Conservation (phyloP, 768 basidiomycete species). For the Lyophyllum semitale region DNA sequence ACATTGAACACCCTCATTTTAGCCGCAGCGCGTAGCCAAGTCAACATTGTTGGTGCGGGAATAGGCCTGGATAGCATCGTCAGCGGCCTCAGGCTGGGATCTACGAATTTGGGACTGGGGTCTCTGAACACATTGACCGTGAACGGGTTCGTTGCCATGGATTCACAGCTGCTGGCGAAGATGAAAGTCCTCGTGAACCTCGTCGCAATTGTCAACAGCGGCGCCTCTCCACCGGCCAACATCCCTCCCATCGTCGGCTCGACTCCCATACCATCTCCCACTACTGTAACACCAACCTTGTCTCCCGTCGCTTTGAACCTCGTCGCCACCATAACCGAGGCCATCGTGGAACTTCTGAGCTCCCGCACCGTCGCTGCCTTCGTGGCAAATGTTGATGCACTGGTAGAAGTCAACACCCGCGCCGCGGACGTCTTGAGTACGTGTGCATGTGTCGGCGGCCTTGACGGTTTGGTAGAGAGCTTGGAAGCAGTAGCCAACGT, state of each 20-base stretch:
- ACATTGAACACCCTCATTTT: slow-evolving; percentile 5
- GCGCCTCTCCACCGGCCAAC: slow-evolving; percentile 4
- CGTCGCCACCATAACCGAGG: slow-evolving; percentile 14
- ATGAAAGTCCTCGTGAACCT: slow-evolving; percentile 20
- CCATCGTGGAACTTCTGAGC: slow-evolving; percentile 15
- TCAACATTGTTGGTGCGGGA: too few relatives aligned
- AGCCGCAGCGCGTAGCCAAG: slow-evolving; percentile 1
- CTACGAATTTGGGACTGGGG: too few relatives aligned
- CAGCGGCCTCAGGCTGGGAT: background rate
- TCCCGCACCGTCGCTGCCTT: slow-evolving; percentile 21
- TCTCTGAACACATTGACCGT: background rate
- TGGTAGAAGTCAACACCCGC: slow-evolving; percentile 2
- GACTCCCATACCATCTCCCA: background rate
- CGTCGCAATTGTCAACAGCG: slow-evolving; percentile 18
- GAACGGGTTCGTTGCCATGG: slow-evolving; percentile 1
- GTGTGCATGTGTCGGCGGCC: slow-evolving; percentile 8
- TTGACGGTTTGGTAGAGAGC: slow-evolving; percentile 5
- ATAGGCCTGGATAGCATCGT: background rate
- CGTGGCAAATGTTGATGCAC: slow-evolving; percentile 13
- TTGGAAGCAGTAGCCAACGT: slow-evolving; percentile 7
- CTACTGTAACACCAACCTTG: background rate
- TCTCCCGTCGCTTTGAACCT: slow-evolving; percentile 5
- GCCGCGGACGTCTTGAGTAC: slow-evolving; percentile 1
- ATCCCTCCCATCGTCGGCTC: background rate
- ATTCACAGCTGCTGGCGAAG: slow-evolving; percentile 16